Base-by-base conservation (phyloP, 2,329 filamentous ascomycete species). In the Botrytis pseudocinerea region DNA sequence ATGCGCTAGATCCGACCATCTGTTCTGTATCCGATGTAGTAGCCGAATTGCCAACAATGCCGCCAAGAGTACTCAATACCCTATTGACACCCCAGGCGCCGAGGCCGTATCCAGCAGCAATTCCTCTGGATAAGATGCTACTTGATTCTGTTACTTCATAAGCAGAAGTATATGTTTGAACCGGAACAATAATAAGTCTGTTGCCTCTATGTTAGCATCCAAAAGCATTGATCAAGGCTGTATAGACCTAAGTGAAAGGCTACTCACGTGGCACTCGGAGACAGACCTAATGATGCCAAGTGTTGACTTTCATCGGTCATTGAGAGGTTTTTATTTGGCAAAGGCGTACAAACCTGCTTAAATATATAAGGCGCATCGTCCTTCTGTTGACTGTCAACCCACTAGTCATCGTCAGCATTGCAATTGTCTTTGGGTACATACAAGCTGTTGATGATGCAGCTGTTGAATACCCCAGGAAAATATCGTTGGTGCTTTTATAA, bases 311-410 rank as follows among this genome's bases (percentile, higher is more conserved):
- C 95, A 75, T 98, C 94, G 0, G 88, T 86, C 7, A 91, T 88
- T 48, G 92, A 91, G 73, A 98, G 90, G 16, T 87, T 89, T 75
- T 89, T 89, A 80, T 91, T 96, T 2, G 94, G 93, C 32, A 90
- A 83, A 0, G 95, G 95, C 0, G 92, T 91, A 3, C 97, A 86
- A 51, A 98, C 90, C 65, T 97, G 89, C 79, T 94, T 94, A 83
- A 98, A 95, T 20, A 87, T 92, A 82, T 94, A 98, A 0, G 94
- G 93, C 20, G 85, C 81, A 44, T 86, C 84, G 32, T 86, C 87
- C 61, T 88, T 87, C 75, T 89, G 85, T 51, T 88, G 85, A 73
- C 87, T 84, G 71, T 95, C 92, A 12, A 98, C 87, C 93, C 94
- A 98, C 68, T 73, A 63, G 1, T 46, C 20, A 32, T 25, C 18